Evolutionary conservation across 1,139 yeast genomes (phyloP).

Genomic region (Arxiozyma slooffiae): DNA sequence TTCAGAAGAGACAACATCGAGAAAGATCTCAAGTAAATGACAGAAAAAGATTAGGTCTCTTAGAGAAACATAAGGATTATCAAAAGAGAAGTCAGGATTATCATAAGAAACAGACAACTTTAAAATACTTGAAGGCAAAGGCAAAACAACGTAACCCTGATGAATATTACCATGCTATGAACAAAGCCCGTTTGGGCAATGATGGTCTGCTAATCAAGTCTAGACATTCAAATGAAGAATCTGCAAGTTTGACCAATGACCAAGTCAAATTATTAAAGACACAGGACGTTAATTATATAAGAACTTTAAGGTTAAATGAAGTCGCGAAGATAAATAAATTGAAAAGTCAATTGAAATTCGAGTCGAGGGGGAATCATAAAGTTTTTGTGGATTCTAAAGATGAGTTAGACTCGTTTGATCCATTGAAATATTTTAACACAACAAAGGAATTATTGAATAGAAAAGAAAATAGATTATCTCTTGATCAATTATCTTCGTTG

Average conservation of each 20-base stretch:
- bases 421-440: conserved; percentile 61
- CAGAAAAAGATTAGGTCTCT: conserved; percentile 65
- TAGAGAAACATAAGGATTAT: conserved; percentile 94
- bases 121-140: conserved; percentile 64
- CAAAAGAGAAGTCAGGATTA: conserved; percentile 78
- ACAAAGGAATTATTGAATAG: conserved; percentile 52
- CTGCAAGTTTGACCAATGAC: conserved; percentile 45
- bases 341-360: conserved; percentile 44
- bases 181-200: conserved; percentile 52
- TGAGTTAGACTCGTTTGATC: conserved; percentile 48
- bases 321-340: conserved; percentile 52
- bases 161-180: conserved; percentile 94
- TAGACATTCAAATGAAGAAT: conserved; percentile 45
- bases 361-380: conserved; percentile 63
- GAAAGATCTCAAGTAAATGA: conserved; percentile 81
- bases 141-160: conserved; percentile 80
- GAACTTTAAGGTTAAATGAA: conserved; percentile 67
- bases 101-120: conserved; percentile 79
- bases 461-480: conserved; percentile 63
- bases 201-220: conserved; percentile 58
- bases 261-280: conserved; percentile 78
- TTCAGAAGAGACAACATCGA: conserved; percentile 90
- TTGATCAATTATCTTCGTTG: conserved; percentile 41
- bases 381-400: conserved; percentile 65
- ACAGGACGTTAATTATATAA: conserved; percentile 79